Conservation (phyloP, 2,329 filamentous ascomycete genomes). For the Phaeosphaeriaceae sp. region DNA sequence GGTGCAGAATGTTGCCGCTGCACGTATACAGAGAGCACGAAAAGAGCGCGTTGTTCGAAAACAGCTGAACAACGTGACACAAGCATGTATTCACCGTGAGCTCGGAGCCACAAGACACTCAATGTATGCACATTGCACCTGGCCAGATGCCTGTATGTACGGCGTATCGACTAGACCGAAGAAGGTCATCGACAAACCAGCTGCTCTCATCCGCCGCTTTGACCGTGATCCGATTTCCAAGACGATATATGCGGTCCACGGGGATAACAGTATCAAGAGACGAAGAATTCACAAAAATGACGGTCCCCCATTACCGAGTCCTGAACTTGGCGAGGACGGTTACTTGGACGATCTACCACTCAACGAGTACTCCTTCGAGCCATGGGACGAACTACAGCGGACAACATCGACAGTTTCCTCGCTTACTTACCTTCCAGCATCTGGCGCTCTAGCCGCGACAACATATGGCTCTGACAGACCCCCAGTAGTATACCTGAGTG, state of each 20-base stretch:
- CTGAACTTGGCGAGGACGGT: slow-evolving; percentile 5
- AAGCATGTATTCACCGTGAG: slow-evolving; percentile 34
- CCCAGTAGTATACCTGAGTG: slow-evolving; percentile 34
- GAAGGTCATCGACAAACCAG: slow-evolving; percentile 13
- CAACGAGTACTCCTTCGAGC: slow-evolving; percentile 25
- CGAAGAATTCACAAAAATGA: slow-evolving; percentile 12
- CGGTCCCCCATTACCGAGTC: slow-evolving; percentile 6
- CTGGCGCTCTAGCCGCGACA: slow-evolving; percentile 39
- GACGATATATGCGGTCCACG: slow-evolving; percentile 32
- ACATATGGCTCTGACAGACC: slow-evolving; percentile 37
- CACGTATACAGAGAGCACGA: slow-evolving; percentile 16
- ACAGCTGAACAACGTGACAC: slow-evolving; percentile 22
- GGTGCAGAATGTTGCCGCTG: slow-evolving; percentile 12
- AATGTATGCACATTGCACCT: slow-evolving; percentile 25
- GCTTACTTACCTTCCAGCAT: slow-evolving; percentile 33
- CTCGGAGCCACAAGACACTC: slow-evolving; percentile 28
- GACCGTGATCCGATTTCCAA: slow-evolving; percentile 32
- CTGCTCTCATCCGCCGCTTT: slow-evolving; percentile 28
- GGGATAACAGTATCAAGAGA: slow-evolving; percentile 29
- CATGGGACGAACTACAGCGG: slow-evolving; percentile 29
- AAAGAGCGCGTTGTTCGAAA: slow-evolving; percentile 34
- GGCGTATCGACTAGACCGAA: slow-evolving; percentile 14
- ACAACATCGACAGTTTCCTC: slow-evolving; percentile 42
- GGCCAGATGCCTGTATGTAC: slow-evolving; percentile 37
- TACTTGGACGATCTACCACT: background rate